Base-by-base conservation (phyloP, 1,284 basidiomycete species). In the Mycosarcoma mackinlayi region DNA sequence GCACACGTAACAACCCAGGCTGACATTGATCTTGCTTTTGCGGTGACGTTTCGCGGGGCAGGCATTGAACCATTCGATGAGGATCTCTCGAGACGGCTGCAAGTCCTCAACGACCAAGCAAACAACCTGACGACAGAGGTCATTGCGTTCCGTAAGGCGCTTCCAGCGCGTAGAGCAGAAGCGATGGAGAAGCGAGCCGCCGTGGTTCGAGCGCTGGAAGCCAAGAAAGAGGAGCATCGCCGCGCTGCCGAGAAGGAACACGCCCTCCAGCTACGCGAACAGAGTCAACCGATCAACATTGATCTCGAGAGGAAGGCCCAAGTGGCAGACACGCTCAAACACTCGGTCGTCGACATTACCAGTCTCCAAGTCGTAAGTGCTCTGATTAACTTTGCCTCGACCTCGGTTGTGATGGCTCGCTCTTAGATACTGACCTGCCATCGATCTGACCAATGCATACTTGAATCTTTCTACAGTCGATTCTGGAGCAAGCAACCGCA, bases 1-100 rank as follows among this genome's bases (percentile, higher is more conserved):
- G 8, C 14, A 4, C 30, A 10, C 14, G 30, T 14, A 31, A 14
- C 23, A 14, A 24, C 24, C 19, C 14, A 23, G 19, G 39, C 25
- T 41, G 25, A 41, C 25, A 24, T 16, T 2, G 14, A 31, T 31
- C 34, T 10, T 16, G 2, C 7, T 35, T 18, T 35, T 16, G 6
- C 27, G 14, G 27, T 33, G 48, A 24, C 16, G 4, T n/a, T 28
- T 47, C 19, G 28, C 10, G n/a, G 30, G 6, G 24, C 46, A 63
- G 66, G 60, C 2, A 30, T 70, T 34, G 67, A 70, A 33, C 67
- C 67, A 25, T 70, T 70, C 47, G 61, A 70, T 21, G 67, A 70
- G 31, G 56, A 60, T 25, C 61, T 70, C n/a, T 70, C 67, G 7
- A 44, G 67, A 21, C 45, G 53, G 8, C 25, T 70, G 1, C 67